These are phyloP conservation scores for Backusella circina DNA, from an alignment of 192 early-diverging fungal genomes.

Conservation along the genomic window DNA sequence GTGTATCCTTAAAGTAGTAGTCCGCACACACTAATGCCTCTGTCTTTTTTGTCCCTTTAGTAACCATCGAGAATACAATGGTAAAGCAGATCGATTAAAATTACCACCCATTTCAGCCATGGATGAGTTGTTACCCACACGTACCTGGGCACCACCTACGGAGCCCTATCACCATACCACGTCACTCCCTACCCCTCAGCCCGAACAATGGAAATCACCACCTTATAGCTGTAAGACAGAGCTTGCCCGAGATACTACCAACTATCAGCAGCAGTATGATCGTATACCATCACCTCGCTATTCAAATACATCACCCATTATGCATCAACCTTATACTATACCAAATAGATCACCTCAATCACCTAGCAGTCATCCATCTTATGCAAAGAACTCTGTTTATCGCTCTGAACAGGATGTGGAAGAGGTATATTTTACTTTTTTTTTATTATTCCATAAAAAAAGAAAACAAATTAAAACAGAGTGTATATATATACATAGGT, in stretches of 20 bases:
- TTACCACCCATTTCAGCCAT: conserved; percentile 17
- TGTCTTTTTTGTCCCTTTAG: neutral
- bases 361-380: neutral
- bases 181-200: neutral
- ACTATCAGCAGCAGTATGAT: neutral
- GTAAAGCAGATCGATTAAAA: conserved; percentile 6
- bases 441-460: neutral
- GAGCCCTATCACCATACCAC: neutral
- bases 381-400: neutral
- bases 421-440: conserved; percentile 4
- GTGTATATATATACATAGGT: neutral
- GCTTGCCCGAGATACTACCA: neutral
- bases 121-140: conserved; percentile 4
- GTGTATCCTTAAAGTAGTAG: neutral
- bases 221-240: neutral
- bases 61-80: neutral
- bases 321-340: neutral
- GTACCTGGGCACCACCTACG: conserved; percentile 8
- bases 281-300: neutral
- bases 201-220: conserved; percentile 6
- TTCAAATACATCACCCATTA: conserved; percentile 6
- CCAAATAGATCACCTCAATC: conserved; percentile 8
- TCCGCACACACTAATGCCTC: neutral
- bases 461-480: neutral
- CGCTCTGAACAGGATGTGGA: conserved; percentile 13